Evolutionary conservation across 192 early-diverging fungal species (phyloP).

Genomic region (Coemansia sp.): DNA sequence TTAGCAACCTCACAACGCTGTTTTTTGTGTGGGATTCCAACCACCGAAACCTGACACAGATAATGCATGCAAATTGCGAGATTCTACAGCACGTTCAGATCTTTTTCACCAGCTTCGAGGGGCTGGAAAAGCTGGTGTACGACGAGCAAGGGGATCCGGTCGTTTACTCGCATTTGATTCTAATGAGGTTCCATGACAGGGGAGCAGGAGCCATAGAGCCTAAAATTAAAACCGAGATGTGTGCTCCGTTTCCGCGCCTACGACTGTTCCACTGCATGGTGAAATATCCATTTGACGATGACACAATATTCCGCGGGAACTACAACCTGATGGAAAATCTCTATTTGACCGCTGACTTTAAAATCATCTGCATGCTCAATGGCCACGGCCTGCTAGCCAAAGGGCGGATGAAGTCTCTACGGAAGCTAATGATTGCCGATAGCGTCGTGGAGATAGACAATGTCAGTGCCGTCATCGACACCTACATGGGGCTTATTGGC

Average conservation of each 20-base stretch:
- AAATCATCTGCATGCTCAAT: conserved; percentile 4
- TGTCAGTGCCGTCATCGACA: conserved; percentile 1
- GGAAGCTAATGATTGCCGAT: conserved; percentile 1
- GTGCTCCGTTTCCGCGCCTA: conserved; percentile 5
- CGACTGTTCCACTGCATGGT: background rate
- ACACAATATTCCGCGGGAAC: conserved; percentile 9
- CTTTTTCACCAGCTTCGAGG: background rate
- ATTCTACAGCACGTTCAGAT: background rate
- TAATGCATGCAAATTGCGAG: background rate
- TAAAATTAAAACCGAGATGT: background rate
- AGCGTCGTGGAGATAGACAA: conserved; percentile 3
- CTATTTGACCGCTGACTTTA: background rate
- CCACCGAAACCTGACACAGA: background rate
- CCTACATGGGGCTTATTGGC: conserved; percentile 6
- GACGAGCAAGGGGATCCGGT: conserved; percentile 5
- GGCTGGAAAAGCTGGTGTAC: conserved; percentile 2
- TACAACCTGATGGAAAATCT: conserved; percentile 1
- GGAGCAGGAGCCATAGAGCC: background rate
- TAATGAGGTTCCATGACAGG: background rate
- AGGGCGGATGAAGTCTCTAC: conserved; percentile 2
- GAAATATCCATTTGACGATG: conserved; percentile 8
- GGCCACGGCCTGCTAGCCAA: conserved; percentile 3
- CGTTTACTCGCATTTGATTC: background rate
- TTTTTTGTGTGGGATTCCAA: background rate
- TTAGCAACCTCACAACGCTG: conserved; percentile 1